A percentile compares a stretch with the other conserved stretches of the same genome.
phyloP scores from a whole-genome alignment of 805 yeast species.

The Jamesozyma lodderae region DNA sequence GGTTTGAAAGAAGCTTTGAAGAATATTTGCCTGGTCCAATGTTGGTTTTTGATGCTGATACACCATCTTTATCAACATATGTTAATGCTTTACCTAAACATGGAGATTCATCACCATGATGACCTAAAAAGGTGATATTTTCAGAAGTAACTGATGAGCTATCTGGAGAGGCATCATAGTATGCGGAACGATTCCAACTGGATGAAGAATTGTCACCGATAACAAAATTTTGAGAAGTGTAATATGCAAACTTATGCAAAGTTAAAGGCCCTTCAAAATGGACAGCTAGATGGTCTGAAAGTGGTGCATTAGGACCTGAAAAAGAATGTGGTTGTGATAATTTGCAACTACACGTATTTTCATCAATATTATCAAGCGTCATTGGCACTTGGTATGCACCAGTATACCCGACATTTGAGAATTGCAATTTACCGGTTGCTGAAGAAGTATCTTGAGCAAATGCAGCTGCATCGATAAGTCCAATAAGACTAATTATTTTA shows the following conservation, averaged over 20 bases:
- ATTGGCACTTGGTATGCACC: background rate
- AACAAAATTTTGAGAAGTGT: constrained; percentile 35
- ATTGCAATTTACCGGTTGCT: background rate
- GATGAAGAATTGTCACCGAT: constrained; percentile 19
- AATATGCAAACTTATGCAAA: constrained; percentile 50
- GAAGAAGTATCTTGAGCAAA: background rate
- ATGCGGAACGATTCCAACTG: constrained; percentile 51
- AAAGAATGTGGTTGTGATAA: constrained; percentile 1
- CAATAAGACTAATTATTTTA: too few relatives aligned
- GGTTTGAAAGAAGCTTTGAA: constrained; percentile 43
- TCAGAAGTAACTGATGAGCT: constrained; percentile 35
- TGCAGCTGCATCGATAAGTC: too few relatives aligned
- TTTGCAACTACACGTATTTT: background rate
- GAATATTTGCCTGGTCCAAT: constrained; percentile 38
- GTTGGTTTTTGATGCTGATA: constrained; percentile 37
- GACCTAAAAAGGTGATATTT: constrained; percentile 57
- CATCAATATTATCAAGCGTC: background rate
- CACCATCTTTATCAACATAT: constrained; percentile 49
- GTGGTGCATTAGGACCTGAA: constrained; percentile 53
- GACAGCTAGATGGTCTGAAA: constrained; percentile 55
- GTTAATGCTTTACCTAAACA: constrained; percentile 62
- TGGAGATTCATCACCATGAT: constrained; percentile 46
- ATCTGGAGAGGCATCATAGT: constrained; percentile 34
- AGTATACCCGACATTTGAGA: background rate
- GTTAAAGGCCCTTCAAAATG: constrained; percentile 66